Evolutionary conservation across 202 grass and related monocot genomes (phyloP), one percentile per base, ranked within the genome.

Genomic region (Elaeis oleifera): DNA sequence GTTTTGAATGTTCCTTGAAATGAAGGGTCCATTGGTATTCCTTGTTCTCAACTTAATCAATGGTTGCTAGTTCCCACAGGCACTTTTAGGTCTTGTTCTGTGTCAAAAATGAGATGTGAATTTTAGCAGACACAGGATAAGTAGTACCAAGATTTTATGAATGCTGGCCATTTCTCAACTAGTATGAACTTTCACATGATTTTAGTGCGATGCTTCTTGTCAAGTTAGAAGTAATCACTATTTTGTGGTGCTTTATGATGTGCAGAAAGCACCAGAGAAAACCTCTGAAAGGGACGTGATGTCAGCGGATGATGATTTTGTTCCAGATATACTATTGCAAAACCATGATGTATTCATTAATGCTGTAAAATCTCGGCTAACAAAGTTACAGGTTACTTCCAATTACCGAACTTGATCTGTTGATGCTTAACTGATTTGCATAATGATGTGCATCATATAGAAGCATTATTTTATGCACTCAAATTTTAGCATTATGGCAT

Each of bases 261-360:
- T 39, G 63, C 81, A 90, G 84, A 65, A 68, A 59, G 71, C 74
- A 71, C 23, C 75, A 70, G 78, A 52, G 53, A 32, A 56, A 51
- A 61, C 64, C 48, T 79, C 81, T 53, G 75, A 88, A 74, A 79
- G 70, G 58, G 75, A 80, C 39, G 52, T 80, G 64, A 60, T 59
- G 67, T 71, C 76, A 65, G 68, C 79, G 26, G 84, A 89, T 28
- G 77, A 81, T 23, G 74, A 70, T 19, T 76, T 79, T 50, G 59
- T 26, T 59, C 80, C 79, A 56, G 58, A 75, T 36, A 79, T 79
- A 77, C 65, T 92, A 75, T 60, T 81, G 53, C 58, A 28, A 81
- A 91, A 81, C 62, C 92, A 91, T 72, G 84, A 97, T 18, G 74
- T 78, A 56, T 97, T 97, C 63, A 61, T 97, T 71, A 97, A 89